These are phyloP conservation scores for Aspergillus caelatus DNA, from an alignment of 2,329 filamentous ascomycete genomes.

Conservation along the genomic window DNA sequence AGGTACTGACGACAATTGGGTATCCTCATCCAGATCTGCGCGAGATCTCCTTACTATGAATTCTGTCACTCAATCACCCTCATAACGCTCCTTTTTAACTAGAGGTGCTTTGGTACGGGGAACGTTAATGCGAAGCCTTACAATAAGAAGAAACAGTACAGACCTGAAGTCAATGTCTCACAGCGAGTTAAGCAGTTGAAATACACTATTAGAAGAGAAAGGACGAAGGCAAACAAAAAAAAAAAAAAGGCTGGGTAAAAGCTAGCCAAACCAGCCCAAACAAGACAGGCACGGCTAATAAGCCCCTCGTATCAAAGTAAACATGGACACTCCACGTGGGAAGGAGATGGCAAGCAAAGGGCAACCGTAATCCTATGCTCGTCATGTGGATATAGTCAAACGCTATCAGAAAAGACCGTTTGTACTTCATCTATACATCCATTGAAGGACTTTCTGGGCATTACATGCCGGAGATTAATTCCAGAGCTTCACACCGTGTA, in stretches of 20 bases:
- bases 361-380: neutral
- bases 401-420: neutral
- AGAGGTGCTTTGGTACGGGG: neutral
- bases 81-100: neutral
- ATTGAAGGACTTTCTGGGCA: neutral
- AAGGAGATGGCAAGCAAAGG: neutral
- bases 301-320: neutral
- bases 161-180: neutral
- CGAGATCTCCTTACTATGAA: constrained; percentile 22
- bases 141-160: neutral
- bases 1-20: constrained; percentile 48
- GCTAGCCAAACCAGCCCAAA: neutral
- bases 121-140: neutral
- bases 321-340: neutral
- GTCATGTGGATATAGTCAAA: neutral
- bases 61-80: neutral
- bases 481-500: constrained; percentile 32
- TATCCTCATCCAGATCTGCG: constrained; percentile 33
- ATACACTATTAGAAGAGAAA: constrained; percentile 1
- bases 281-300: neutral
- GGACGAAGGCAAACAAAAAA: neutral
- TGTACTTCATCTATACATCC: neutral
- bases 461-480: neutral
- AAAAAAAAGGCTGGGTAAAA: neutral
- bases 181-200: neutral